phyloP scores from a whole-genome alignment of 2,329 filamentous ascomycete species.

The Aspergillus spinulosporus region DNA sequence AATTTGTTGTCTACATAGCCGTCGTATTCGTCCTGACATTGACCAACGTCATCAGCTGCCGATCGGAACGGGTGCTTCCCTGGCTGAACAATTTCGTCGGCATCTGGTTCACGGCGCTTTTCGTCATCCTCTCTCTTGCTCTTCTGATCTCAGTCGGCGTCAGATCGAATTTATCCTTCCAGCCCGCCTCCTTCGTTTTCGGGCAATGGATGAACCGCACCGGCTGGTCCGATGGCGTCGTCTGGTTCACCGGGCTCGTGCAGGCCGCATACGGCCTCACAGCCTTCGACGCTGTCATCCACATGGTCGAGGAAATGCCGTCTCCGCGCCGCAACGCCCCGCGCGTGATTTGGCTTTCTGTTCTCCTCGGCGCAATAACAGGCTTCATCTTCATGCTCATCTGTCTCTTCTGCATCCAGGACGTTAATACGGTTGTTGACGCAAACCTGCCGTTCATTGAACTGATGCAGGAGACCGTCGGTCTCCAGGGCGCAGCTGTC shows the following conservation, averaged over 20 bases:
- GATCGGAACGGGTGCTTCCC: constrained; percentile 50
- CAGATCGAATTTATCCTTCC: constrained; percentile 47
- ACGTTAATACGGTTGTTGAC: constrained; percentile 45
- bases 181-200: constrained; percentile 55
- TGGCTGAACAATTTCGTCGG: constrained; percentile 60
- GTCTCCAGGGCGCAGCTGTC: constrained; percentile 45
- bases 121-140: constrained; percentile 54
- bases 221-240: constrained; percentile 57
- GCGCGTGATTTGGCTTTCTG: constrained; percentile 54
- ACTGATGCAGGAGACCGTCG: constrained; percentile 44
- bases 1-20: constrained; percentile 58
- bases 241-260: constrained; percentile 60
- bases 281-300: constrained; percentile 60
- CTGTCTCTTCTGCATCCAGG: constrained; percentile 54
- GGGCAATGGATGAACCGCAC: constrained; percentile 53
- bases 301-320: constrained; percentile 60
- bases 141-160: constrained; percentile 55
- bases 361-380: constrained; percentile 51
- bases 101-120: constrained; percentile 54
- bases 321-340: constrained; percentile 54
- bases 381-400: constrained; percentile 56
- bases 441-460: constrained; percentile 53
- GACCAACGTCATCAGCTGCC: constrained; percentile 55
- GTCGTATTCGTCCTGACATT: constrained; percentile 51
- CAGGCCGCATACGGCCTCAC: constrained; percentile 60